Evolutionary conservation across 257 asterid genomes (phyloP).

Genomic region (Solanum appendiculatum): DNA sequence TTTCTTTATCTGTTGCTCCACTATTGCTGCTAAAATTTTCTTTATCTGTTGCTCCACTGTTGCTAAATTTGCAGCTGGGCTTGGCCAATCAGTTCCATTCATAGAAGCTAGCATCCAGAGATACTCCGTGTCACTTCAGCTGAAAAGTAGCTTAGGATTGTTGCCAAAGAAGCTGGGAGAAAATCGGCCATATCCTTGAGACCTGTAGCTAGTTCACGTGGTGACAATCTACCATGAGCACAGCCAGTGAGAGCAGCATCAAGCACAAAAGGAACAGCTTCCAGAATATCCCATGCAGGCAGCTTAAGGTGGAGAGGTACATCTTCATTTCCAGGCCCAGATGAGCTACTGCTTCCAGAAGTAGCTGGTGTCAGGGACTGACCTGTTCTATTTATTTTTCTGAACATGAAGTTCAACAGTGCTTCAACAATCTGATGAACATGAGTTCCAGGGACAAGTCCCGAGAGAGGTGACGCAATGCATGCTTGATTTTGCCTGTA

Average conservation of each 20-base stretch:
- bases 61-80: constrained; percentile 84
- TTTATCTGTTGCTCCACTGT: constrained; percentile 78
- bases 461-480: constrained; percentile 74
- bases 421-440: constrained; percentile 87
- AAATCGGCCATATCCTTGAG: constrained; percentile 97
- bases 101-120: constrained; percentile 93
- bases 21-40: too few species aligned
- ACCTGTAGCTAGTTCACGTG: constrained; percentile 96
- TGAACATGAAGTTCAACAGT: constrained; percentile 76
- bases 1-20: too few species aligned
- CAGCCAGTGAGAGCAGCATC: constrained; percentile 96
- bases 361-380: constrained; percentile 54
- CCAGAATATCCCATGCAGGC: constrained; percentile 99
- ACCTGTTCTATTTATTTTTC: constrained; percentile 54
- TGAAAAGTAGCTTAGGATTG: constrained; percentile 79
- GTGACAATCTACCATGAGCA: constrained; percentile 82
- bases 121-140: constrained; percentile 96
- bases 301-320: constrained; percentile 48
- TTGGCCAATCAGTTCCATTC: constrained; percentile 99
- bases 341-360: constrained; percentile 71
- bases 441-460: constrained; percentile 81
- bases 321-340: constrained; percentile 69
- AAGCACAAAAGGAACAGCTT: constrained; percentile 94
- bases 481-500: constrained; percentile 87
- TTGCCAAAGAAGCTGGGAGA: constrained; percentile 95